phyloP scores from a whole-genome alignment of 2,329 filamentous ascomycete genomes.

The Fusarium humuli region DNA sequence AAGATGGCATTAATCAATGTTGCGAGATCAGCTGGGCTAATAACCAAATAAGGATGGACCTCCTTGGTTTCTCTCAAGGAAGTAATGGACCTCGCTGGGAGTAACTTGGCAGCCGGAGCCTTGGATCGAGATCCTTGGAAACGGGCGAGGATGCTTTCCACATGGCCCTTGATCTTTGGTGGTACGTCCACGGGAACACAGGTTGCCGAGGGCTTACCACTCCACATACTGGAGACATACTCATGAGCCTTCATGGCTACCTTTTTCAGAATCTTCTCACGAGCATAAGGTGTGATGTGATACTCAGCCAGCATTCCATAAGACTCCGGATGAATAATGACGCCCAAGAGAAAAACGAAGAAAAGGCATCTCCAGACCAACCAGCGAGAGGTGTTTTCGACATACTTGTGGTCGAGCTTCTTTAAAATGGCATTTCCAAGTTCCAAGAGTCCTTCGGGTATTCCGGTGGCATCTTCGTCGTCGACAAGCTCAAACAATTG shows the following conservation, averaged over 20 bases:
- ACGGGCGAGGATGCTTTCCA: conserved; percentile 76
- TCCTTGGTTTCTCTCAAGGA: conserved; percentile 81
- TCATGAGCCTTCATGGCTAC: conserved; percentile 84
- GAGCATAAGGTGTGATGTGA: conserved; percentile 90
- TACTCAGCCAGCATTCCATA: conserved; percentile 85
- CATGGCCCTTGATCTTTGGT: conserved; percentile 72
- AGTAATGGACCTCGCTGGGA: conserved; percentile 78
- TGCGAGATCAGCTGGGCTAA: conserved; percentile 82
- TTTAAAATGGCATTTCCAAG: conserved; percentile 85
- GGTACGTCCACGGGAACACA: conserved; percentile 61
- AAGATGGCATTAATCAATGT: conserved; percentile 87
- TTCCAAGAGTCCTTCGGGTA: conserved; percentile 86
- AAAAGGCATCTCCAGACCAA: conserved; percentile 94
- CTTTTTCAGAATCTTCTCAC: conserved; percentile 83
- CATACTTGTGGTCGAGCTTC: conserved; percentile 78
- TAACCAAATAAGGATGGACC: conserved; percentile 81
- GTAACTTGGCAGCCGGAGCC: conserved; percentile 66
- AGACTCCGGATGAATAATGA: conserved; percentile 89
- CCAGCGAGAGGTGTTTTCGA: conserved; percentile 82
- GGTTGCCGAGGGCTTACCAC: conserved; percentile 70
- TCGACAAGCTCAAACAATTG: conserved; percentile 88
- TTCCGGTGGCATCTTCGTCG: conserved; percentile 83
- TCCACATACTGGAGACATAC: conserved; percentile 83
- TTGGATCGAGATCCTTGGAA: conserved; percentile 68
- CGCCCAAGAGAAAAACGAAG: conserved; percentile 83